Conservation (phyloP, 2,329 filamentous ascomycete genomes). For the Aspergillus awamori region DNA sequence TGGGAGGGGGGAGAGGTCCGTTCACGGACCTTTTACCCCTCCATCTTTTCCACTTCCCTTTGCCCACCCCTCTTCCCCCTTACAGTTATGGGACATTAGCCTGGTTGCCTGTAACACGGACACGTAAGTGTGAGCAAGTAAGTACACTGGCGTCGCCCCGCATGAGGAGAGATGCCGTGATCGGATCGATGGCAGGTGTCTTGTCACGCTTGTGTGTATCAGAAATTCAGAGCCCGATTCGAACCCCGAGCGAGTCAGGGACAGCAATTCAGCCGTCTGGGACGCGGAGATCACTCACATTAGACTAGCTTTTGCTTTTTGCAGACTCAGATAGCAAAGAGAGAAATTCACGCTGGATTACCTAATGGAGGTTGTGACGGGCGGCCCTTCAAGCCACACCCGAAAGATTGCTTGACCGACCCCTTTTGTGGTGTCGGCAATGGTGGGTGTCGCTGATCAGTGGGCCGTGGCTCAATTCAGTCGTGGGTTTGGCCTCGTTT, state of each 20-base stretch:
- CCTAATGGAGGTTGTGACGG: background rate
- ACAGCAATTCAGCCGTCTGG: background rate
- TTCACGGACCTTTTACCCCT: background rate
- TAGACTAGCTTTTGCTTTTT: no score
- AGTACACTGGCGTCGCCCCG: background rate
- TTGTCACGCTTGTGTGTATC: background rate
- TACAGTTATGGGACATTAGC: constrained; percentile 6
- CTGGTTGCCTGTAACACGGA: background rate
- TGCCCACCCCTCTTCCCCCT: background rate
- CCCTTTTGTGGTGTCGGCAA: constrained; percentile 1
- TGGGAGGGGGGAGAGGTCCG: background rate
- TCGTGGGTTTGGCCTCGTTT: constrained; percentile 4
- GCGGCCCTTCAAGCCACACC: background rate
- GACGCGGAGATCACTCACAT: background rate
- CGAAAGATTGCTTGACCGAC: background rate
- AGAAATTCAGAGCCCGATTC: background rate
- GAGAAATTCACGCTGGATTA: background rate
- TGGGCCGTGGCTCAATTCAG: constrained; percentile 9
- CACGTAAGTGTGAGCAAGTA: background rate
- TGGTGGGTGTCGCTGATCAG: constrained; percentile 15
- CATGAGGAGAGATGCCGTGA: background rate
- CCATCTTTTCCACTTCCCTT: background rate
- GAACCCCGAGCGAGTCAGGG: background rate
- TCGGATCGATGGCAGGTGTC: background rate
- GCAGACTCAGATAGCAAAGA: background rate